phyloP scores from a whole-genome alignment of 2,329 filamentous ascomycete species.

The Pleoardoris graminearum region DNA sequence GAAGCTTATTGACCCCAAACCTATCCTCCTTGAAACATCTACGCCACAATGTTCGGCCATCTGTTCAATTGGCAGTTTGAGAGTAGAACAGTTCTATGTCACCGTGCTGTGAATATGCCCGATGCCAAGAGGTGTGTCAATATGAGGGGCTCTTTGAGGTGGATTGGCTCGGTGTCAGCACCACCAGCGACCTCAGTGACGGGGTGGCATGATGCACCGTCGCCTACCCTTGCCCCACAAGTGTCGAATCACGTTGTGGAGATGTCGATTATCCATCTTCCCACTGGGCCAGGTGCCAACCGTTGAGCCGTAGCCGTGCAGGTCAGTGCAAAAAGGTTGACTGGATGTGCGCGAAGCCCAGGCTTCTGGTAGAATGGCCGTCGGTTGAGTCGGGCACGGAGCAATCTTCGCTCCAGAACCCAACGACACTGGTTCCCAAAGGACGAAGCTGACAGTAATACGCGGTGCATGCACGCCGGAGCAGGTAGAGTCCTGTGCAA shows the following conservation, averaged over 20 bases:
- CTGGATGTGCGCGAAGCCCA: neutral
- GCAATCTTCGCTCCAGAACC: constrained; percentile 7
- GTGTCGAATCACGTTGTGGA: neutral
- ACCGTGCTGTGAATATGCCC: neutral
- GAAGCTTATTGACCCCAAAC: constrained; percentile 13
- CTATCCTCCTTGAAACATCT: too few relatives aligned
- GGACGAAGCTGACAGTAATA: constrained; percentile 9
- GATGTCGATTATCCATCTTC: neutral
- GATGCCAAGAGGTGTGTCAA: neutral
- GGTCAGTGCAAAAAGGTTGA: neutral
- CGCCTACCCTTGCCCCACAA: neutral
- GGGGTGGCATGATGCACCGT: neutral
- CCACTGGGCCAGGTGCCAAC: neutral
- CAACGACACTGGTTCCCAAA: neutral
- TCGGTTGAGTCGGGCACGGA: constrained; percentile 14
- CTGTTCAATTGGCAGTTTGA: neutral
- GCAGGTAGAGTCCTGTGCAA: neutral
- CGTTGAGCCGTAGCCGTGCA: neutral
- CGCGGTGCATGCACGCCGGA: neutral
- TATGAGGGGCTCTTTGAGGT: neutral
- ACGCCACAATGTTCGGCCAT: neutral
- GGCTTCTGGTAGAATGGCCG: neutral
- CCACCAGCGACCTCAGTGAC: neutral
- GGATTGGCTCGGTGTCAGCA: neutral
- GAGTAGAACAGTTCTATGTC: constrained; percentile 1